A percentile compares a stretch with the other conserved stretches of the same genome.
These are phyloP conservation scores for Ustilago crameri DNA, from an alignment of 1,284 basidiomycete genomes.

Conservation along the genomic window DNA sequence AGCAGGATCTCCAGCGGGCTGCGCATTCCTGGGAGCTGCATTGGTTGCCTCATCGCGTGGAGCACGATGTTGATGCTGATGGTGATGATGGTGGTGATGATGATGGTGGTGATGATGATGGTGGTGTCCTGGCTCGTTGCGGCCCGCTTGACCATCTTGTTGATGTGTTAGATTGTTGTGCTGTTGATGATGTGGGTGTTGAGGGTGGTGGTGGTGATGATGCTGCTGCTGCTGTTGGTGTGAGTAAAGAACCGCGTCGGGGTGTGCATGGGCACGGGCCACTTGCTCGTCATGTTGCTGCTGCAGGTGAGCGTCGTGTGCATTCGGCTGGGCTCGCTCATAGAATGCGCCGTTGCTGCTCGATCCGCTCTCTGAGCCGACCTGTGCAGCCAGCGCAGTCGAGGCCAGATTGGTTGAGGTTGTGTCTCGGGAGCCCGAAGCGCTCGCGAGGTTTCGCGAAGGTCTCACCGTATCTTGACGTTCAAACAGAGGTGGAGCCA, in stretches of 20 bases:
- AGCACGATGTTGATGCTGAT: constrained; percentile 12
- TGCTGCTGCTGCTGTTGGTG: constrained; percentile 21
- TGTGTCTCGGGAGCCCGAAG: constrained; percentile 27
- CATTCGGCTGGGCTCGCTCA: constrained; percentile 17
- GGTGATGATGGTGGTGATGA: constrained; percentile 12
- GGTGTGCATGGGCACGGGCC: constrained; percentile 6
- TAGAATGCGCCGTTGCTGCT: constrained; percentile 9
- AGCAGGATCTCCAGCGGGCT: constrained; percentile 17
- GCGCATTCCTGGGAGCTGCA: constrained; percentile 10
- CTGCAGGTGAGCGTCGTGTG: constrained; percentile 4
- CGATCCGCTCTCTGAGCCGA: constrained; percentile 19
- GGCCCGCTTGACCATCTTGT: constrained; percentile 8
- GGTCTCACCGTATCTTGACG: constrained; percentile 48
- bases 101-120: constrained; percentile 15
- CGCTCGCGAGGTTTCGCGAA: constrained; percentile 23
- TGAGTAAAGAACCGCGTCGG: constrained; percentile 1
- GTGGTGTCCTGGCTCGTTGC: constrained; percentile 8
- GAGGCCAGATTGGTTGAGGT: constrained; percentile 37
- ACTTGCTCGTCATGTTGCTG: constrained; percentile 13
- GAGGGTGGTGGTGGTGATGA: constrained; percentile 19
- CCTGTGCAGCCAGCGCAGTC: constrained; percentile 37
- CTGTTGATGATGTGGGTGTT: constrained; percentile 15
- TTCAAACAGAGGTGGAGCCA: constrained; percentile 42
- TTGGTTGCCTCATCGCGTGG: constrained; percentile 20
- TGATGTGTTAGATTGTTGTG: constrained; percentile 5